These are phyloP conservation scores for Ceriops zippeliana DNA, from an alignment of 345 rosid species.

Conservation along the genomic window DNA sequence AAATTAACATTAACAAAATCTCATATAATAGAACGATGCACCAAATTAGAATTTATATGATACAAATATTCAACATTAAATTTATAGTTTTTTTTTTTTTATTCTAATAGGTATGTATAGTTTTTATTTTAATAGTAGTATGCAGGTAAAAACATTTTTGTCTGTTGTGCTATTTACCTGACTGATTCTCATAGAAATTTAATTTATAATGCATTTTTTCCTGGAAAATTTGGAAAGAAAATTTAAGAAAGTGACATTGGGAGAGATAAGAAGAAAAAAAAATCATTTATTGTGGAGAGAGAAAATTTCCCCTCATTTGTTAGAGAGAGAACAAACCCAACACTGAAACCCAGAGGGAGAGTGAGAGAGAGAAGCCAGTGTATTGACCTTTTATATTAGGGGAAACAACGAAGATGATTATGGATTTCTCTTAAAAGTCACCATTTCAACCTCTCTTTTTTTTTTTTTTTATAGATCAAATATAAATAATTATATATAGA, in stretches of 20 bases:
- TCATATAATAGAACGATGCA: too few relatives aligned
- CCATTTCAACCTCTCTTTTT: conserved; percentile 6
- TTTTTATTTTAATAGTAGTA: too few relatives aligned
- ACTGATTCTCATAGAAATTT: neutral
- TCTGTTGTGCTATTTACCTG: too few relatives aligned
- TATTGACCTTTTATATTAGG: neutral
- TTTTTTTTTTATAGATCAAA: conserved; percentile 17
- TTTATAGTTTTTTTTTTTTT: too few relatives aligned
- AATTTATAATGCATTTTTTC: neutral
- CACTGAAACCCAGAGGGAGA: conserved; percentile 1
- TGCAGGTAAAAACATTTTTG: too few relatives aligned
- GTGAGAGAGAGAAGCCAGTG: conserved; percentile 6
- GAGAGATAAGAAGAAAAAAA: neutral
- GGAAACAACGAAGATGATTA: conserved; percentile 7
- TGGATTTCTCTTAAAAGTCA: neutral
- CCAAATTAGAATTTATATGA: too few relatives aligned
- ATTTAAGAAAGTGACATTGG: neutral
- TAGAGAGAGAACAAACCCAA: conserved; percentile 17
- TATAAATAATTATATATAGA: too few relatives aligned
- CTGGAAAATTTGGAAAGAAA: neutral
- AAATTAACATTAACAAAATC: too few relatives aligned
- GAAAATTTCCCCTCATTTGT: neutral
- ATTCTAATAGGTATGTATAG: too few relatives aligned
- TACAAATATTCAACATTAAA: too few relatives aligned
- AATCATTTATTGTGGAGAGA: neutral